A percentile compares a stretch with the other conserved stretches of the same genome.
These are phyloP conservation scores for Stenocarpella maydis DNA, from an alignment of 2,329 filamentous ascomycete species.

Conservation along the genomic window DNA sequence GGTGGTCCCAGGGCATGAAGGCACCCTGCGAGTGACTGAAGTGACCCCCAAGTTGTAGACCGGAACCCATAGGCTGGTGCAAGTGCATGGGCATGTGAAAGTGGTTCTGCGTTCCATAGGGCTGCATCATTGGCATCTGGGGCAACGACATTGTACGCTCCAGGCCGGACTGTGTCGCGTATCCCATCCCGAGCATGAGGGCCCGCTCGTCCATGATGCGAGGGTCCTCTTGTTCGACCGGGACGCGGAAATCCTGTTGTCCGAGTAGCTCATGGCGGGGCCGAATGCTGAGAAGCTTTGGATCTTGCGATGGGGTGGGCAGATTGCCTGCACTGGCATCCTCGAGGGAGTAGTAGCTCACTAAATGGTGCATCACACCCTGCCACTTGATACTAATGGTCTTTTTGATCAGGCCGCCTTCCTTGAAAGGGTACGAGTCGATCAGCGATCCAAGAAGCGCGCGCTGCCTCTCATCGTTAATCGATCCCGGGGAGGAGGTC, in stretches of 20 bases:
- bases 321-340: constrained; percentile 75
- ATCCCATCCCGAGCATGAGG: constrained; percentile 30
- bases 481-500: constrained; percentile 25
- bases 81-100: constrained; percentile 31
- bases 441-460: constrained; percentile 79
- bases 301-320: constrained; percentile 64
- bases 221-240: constrained; percentile 67
- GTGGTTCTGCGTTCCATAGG: constrained; percentile 22
- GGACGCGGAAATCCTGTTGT: constrained; percentile 72
- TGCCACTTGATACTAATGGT: constrained; percentile 83
- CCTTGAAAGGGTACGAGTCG: constrained; percentile 90
- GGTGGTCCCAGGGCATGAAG: constrained; percentile 29
- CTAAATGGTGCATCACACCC: constrained; percentile 82
- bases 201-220: constrained; percentile 35
- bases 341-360: constrained; percentile 86
- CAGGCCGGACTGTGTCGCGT: constrained; percentile 17
- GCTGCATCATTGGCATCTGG: constrained; percentile 31
- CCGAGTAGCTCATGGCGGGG: constrained; percentile 67
- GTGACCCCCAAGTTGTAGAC: constrained; percentile 22
- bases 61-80: constrained; percentile 10
- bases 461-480: constrained; percentile 45
- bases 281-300: constrained; percentile 56
- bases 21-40: constrained; percentile 13
- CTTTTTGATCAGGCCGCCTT: constrained; percentile 86
- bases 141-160: constrained; percentile 29